Base-by-base conservation (phyloP, 495 filamentous ascomycete genomes). In the Ascobolus immersus region DNA sequence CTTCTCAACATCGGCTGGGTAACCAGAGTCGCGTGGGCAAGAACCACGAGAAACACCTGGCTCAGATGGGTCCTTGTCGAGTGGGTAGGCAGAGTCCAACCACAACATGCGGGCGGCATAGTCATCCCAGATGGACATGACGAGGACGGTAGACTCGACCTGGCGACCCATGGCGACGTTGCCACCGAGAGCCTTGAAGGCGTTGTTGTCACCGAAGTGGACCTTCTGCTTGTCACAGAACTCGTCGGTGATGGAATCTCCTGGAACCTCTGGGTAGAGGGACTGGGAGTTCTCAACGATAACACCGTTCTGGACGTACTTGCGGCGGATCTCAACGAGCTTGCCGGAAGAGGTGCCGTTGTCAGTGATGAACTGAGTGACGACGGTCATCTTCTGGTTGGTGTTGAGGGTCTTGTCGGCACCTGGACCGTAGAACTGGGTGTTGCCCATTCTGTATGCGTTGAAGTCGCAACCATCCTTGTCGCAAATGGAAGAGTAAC, bases 121-220 rank as follows among this genome's bases (percentile, higher is more conserved):
- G 56, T 80, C 75, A 48, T 77, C 72, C 75, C 75, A 80, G 48
- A 80, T 48, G 44, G 64, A 69, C 64, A 81, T 62, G 50, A 74
- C 72, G n/a, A 80, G 62, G 31, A 76, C 75, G 69, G 77, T 72
- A 15, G 56, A 28, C 11, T 45, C 51, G 18, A 77, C 47, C 14
- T 58, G 67, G 17, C 54, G 44, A 34, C 68, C 58, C 59, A 79
- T 70, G 30, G 54, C 49, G 10, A 40, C 38, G 33, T 73, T 47
- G 20, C 71, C 75, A 27, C 75, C 75, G 44, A 67, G 62, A 36
- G 48, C 33, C 19, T 45, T 47, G 57, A 75, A 78, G 27, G 55
- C 54, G 48, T 65, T 53, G 20, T 49, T 47, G 45, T 75, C 74
- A 22, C 60, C 67, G 48, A 78, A 71, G 21, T 56, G 58, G 0